phyloP scores from a whole-genome alignment of 2,329 filamentous ascomycete species.

The Fusarium pilosicola region DNA sequence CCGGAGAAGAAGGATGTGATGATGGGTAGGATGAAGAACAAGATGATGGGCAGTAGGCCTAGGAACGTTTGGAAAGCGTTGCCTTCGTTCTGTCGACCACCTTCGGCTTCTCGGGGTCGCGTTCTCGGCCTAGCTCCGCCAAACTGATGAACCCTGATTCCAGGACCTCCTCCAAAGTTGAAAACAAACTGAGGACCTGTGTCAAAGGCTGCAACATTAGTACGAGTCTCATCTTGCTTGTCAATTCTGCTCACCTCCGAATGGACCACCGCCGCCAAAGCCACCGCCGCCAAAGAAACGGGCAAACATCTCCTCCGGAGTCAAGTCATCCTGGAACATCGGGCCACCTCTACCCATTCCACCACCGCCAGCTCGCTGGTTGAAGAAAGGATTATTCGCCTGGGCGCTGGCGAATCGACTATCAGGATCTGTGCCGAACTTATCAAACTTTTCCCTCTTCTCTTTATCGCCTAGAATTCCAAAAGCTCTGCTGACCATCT shows the following conservation, averaged over 20 bases:
- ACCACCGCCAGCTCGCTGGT: constrained; percentile 54
- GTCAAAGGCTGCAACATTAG: constrained; percentile 67
- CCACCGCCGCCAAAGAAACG: constrained; percentile 89
- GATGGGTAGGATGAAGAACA: constrained; percentile 88
- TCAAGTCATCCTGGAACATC: constrained; percentile 91
- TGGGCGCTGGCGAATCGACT: constrained; percentile 78
- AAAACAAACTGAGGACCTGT: constrained; percentile 91
- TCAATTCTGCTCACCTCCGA: constrained; percentile 52
- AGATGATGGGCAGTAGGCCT: constrained; percentile 84
- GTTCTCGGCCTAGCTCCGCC: constrained; percentile 81
- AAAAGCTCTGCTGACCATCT: constrained; percentile 95
- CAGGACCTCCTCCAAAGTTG: constrained; percentile 91
- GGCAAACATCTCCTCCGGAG: constrained; percentile 95
- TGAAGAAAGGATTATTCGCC: constrained; percentile 72
- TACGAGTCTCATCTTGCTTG: neutral
- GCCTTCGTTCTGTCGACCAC: constrained; percentile 55
- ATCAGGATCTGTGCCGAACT: constrained; percentile 91
- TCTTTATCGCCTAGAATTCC: constrained; percentile 92
- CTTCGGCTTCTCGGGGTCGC: constrained; percentile 74
- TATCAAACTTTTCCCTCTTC: constrained; percentile 85
- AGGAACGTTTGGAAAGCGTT: constrained; percentile 69
- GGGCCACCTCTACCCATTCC: constrained; percentile 61
- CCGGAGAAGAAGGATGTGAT: constrained; percentile 81
- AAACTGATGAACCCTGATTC: constrained; percentile 94
- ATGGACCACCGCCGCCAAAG: constrained; percentile 71